Percentiles rank a stretch among this genome's conserved stretches.
phyloP scores from a whole-genome alignment of 2,329 filamentous ascomycete genomes.

The Penicillium sp. region DNA sequence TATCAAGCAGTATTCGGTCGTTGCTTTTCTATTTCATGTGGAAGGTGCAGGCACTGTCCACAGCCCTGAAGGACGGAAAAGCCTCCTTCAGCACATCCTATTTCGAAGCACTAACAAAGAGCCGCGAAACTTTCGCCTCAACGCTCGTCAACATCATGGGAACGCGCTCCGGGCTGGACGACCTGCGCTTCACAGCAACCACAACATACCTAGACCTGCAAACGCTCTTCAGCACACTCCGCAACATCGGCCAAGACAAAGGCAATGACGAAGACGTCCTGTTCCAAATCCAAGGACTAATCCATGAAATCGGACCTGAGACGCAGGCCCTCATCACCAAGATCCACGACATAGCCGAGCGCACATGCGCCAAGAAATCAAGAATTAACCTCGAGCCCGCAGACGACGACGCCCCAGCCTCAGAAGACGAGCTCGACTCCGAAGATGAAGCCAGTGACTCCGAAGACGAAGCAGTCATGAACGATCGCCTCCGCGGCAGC shows the following conservation, averaged over 20 bases:
- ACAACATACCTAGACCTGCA: conserved; percentile 79
- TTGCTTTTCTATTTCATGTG: conserved; percentile 93
- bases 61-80: conserved; percentile 53
- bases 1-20: conserved; percentile 70
- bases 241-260: conserved; percentile 46
- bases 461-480: conserved; percentile 37
- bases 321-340: conserved; percentile 66
- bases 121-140: conserved; percentile 52
- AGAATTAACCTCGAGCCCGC: conserved; percentile 44
- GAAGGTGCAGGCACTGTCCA: conserved; percentile 66
- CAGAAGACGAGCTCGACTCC: conserved; percentile 56
- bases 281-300: conserved; percentile 58
- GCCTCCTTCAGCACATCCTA: conserved; percentile 60
- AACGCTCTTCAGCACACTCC: conserved; percentile 72
- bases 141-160: conserved; percentile 51
- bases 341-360: conserved; percentile 75
- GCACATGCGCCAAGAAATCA: conserved; percentile 68
- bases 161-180: conserved; percentile 60
- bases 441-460: conserved; percentile 33
- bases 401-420: conserved; percentile 71
- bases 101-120: conserved; percentile 65
- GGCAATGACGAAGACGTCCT: conserved; percentile 46
- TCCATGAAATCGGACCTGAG: conserved; percentile 65
- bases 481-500: conserved; percentile 60
- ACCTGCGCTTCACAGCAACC: conserved; percentile 71